Base-by-base conservation (phyloP, 2,329 filamentous ascomycete species). In the Colletotrichum nymphaeae region DNA sequence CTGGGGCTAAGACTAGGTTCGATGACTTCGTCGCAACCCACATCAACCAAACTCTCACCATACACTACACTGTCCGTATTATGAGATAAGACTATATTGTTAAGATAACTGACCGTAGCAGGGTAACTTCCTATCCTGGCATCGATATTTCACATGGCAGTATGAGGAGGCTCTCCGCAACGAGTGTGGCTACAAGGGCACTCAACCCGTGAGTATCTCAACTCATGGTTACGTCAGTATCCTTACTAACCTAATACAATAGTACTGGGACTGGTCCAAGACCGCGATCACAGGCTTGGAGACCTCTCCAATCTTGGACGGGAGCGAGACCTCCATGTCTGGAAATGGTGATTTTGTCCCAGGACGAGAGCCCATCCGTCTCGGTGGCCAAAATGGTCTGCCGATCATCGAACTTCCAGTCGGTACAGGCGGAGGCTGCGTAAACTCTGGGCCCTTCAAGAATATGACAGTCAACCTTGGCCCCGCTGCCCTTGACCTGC, bases 371-470 rank as follows among this genome's bases (percentile, higher is more conserved):
- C 76, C 77, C 26, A 75, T 79, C 6, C 69, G 78, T 3, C 74
- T 80, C 14, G 83, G 77, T 32, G 75, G 75, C 28, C 74, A 75
- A 7, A 83, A 74, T 22, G 76, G 75, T 3, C 74, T 81, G 2
- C 77, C 76, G 6, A 74, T 77, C 1, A 49, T 81, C 26, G 72
- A 73, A 32, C 77, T 88, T 11, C 84, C 87, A 0, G 82, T 86
- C 0, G 89, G 88, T 7, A 82, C 81, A 1, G 90, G 90, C 4
- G 89, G 90, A 52, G 90, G 89, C 28, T 91, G 88, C 77, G 82
- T 91, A 3, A 82, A 78, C 16, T 83, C 80, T 0, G 88, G 88
- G 0, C 89, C 89, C 1, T 84, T 90, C n/a, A 79, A 78, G 32
- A 79, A 84, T 74, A 81, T 84, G 77, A 79, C 72, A 1, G 81